phyloP scores from a whole-genome alignment of 2,329 filamentous ascomycete genomes.

The Curvularia lunata region DNA sequence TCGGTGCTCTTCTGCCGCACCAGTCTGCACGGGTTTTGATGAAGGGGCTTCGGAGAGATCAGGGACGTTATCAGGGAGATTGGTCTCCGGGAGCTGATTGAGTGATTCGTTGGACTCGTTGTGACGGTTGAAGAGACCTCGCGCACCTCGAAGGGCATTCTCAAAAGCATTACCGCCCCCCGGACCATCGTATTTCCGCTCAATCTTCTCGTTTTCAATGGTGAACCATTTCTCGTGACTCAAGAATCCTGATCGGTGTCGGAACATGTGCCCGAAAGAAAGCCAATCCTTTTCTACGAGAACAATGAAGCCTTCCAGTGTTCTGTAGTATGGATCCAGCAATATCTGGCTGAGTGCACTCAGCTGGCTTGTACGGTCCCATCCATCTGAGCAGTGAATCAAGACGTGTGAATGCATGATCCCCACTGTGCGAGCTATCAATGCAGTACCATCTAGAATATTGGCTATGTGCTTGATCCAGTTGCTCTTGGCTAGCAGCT shows the following conservation, averaged over 20 bases:
- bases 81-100: constrained; percentile 58
- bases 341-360: constrained; percentile 91
- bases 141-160: constrained; percentile 82
- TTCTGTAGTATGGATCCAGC: constrained; percentile 93
- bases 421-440: constrained; percentile 87
- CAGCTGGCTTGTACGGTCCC: constrained; percentile 95
- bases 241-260: constrained; percentile 85
- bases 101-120: constrained; percentile 69
- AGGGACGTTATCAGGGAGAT: constrained; percentile 59
- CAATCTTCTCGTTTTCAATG: constrained; percentile 78
- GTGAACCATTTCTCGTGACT: constrained; percentile 94
- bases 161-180: constrained; percentile 77
- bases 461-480: constrained; percentile 91
- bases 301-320: constrained; percentile 91
- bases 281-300: constrained; percentile 97
- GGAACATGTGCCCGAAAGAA: constrained; percentile 97
- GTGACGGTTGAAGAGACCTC: constrained; percentile 86
- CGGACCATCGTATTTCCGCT: constrained; percentile 51
- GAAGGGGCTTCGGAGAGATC: constrained; percentile 54
- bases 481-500: constrained; percentile 79
- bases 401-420: constrained; percentile 93
- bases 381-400: constrained; percentile 97
- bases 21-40: constrained; percentile 45
- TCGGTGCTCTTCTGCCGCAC: constrained; percentile 63
- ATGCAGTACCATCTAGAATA: constrained; percentile 80